Percentiles rank a stretch among this genome's conserved stretches.
Conservation (phyloP, 345 rosid genomes). For the Salix caprea region DNA sequence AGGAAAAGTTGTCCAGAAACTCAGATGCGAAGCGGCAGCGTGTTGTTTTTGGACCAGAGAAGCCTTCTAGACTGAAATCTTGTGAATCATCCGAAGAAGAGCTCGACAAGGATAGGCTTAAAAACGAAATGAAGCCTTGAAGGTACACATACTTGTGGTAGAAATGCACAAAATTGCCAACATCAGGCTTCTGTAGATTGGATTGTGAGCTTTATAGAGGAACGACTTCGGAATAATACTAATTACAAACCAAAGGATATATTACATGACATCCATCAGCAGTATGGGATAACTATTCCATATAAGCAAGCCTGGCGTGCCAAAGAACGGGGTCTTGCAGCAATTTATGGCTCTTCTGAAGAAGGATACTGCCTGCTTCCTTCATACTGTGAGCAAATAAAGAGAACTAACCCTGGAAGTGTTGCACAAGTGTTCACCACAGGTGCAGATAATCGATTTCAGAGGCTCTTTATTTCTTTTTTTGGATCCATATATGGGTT, state of each 20-base stretch:
- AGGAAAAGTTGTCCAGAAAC: slow-evolving; percentile 26
- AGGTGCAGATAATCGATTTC: slow-evolving; percentile 46
- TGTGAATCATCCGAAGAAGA: slow-evolving; percentile 41
- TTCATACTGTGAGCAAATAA: slow-evolving; percentile 44
- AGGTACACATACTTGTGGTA: slow-evolving; percentile 47
- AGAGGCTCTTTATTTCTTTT: slow-evolving; percentile 45
- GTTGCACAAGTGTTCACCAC: slow-evolving; percentile 42
- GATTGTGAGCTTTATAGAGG: slow-evolving; percentile 54
- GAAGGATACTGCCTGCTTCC: slow-evolving; percentile 56
- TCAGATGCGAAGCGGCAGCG: slow-evolving; percentile 21
- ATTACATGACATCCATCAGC: slow-evolving; percentile 46
- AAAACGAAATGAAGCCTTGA: slow-evolving; percentile 46
- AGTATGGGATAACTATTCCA: slow-evolving; percentile 48
- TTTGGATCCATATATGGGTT: slow-evolving; percentile 43
- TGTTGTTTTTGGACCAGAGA: slow-evolving; percentile 49
- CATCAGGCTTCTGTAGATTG: slow-evolving; percentile 64
- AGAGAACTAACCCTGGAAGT: slow-evolving; percentile 47
- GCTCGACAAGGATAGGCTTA: slow-evolving; percentile 18
- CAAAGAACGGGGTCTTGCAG: slow-evolving; percentile 58
- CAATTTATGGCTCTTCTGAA: slow-evolving; percentile 59
- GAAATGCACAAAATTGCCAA: slow-evolving; percentile 48
- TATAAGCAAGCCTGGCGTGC: slow-evolving; percentile 66
- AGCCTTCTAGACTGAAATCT: slow-evolving; percentile 30
- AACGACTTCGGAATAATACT: slow-evolving; percentile 37
- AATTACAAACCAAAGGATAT: slow-evolving; percentile 60